Conservation (phyloP, 208 protist genomes). For the Acanthamoeba triangularis region DNA sequence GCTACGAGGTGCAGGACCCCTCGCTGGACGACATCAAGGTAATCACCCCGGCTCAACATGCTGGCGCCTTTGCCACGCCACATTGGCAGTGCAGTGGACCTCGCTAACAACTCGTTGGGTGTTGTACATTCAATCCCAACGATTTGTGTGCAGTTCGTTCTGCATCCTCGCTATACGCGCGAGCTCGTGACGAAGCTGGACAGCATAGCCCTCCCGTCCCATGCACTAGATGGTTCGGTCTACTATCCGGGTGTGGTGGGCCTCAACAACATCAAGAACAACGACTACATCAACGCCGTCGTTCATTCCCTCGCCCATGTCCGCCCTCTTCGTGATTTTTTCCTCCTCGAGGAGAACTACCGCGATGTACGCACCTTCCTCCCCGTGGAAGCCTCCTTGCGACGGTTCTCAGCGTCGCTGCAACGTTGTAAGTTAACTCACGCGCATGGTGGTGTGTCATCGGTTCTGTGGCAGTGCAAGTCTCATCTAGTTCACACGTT, state of each 20-base stretch:
- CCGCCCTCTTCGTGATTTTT: constrained; percentile 88
- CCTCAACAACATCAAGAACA: constrained; percentile 95
- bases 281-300: constrained; percentile 91
- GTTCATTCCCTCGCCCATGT: constrained; percentile 88
- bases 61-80: not conserved
- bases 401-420: not conserved
- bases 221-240: constrained; percentile 13
- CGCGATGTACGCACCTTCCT: constrained; percentile 20
- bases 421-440: too few species aligned
- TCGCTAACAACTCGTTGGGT: too few species aligned
- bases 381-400: not conserved
- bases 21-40: constrained; percentile 93
- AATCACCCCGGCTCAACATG: not conserved
- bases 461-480: constrained; percentile 64
- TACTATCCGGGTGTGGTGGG: constrained; percentile 92
- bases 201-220: not conserved
- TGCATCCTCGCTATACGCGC: constrained; percentile 87
- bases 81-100: not conserved
- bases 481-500: constrained; percentile 82
- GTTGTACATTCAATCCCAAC: too few species aligned
- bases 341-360: constrained; percentile 86
- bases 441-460: not conserved
- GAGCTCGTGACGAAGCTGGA: constrained; percentile 85
- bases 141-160: constrained; percentile 78
- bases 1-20: constrained; percentile 93